Evolutionary conservation across 768 basidiomycete species (phyloP), one percentile per base, ranked within the genome.

Genomic region (Suillus sp.): DNA sequence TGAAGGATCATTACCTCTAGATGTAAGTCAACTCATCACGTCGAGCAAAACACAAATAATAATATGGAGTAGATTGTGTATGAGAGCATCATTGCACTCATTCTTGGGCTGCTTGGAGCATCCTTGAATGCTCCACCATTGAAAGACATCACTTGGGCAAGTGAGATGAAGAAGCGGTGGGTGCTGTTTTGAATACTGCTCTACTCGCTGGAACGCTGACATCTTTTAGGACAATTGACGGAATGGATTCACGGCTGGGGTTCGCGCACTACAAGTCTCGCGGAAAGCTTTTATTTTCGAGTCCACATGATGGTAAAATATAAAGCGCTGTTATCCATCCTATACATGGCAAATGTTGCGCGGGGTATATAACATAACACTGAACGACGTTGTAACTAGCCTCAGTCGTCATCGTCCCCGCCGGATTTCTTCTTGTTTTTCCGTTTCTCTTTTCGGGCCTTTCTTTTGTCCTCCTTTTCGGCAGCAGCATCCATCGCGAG

Each of bases 141-240:
- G 38, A 92, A 89, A 68, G 91, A 93, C 69, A 91, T 94, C 64
- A 89, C 90, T 38, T 95, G 92, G 93, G 85, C 91, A 20, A 92
- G 90, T 68, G 93, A 96, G 77, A 95, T 95, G 93, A 84, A 83
- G 68, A 88, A 84, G 71, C 83, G 88, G 93, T 93, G 68, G 67
- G 86, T 75, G 20, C 35, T 8, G 7, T 47, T 35, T 25, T 50
- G n/a, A 11, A n/a, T 56, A 61, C 43, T 38, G 54, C 0, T 32
- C 4, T 54, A 58, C 25, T 27, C 6, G 34, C 32, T 62, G 43
- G 38, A 18, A 40, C 35, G 32, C 22, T 34, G 25, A 54, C 61
- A 43, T 22, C 9, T 62, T 64, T 42, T 68, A 92, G 90, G 64
- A 83, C 85, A 65, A 88, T 91, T 60, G 90, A 91, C 72, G 87